Conservation (phyloP, 2,329 filamentous ascomycete genomes). For the Monascus ruber region DNA sequence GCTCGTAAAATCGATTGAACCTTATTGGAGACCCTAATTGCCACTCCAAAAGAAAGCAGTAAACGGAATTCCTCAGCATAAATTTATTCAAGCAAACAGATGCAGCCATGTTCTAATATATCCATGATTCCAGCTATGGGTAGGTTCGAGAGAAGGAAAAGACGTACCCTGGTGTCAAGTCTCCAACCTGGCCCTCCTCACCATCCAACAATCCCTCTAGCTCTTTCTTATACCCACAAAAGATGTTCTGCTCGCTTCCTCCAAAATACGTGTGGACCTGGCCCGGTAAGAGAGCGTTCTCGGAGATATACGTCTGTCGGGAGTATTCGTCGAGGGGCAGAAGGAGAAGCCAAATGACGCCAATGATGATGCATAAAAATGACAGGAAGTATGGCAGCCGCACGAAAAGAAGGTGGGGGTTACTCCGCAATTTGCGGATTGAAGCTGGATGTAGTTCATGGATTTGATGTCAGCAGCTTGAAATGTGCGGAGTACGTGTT, state of each 20-base stretch:
- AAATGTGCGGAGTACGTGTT: not conserved
- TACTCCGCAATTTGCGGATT: slow-evolving; percentile 53
- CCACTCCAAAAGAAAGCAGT: not conserved
- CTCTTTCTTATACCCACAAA: slow-evolving; percentile 81
- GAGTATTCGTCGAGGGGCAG: slow-evolving; percentile 87
- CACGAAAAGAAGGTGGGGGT: slow-evolving; percentile 60
- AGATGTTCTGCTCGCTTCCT: slow-evolving; percentile 89
- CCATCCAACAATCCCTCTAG: slow-evolving; percentile 42
- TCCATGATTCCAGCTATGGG: too few species aligned
- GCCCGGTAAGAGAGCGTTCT: slow-evolving; percentile 88
- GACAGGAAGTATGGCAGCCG: slow-evolving; percentile 82
- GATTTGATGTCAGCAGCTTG: too few species aligned
- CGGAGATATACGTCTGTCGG: slow-evolving; percentile 86
- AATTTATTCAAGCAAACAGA: too few species aligned
- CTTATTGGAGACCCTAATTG: slow-evolving; percentile 48
- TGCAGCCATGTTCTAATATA: too few species aligned
- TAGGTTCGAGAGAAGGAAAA: not conserved
- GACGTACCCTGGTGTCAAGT: slow-evolving; percentile 19
- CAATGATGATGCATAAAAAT: slow-evolving; percentile 69
- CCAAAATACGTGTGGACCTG: slow-evolving; percentile 98
- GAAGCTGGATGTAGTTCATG: slow-evolving; percentile 12
- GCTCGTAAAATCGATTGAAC: slow-evolving; percentile 65
- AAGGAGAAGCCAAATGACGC: slow-evolving; percentile 78
- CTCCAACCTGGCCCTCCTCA: slow-evolving; percentile 4
- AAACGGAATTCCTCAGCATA: too few species aligned